Percentiles rank a stretch among this genome's conserved stretches.
Conservation (phyloP, 208 protist species). For the Wallacemonas sp. region DNA sequence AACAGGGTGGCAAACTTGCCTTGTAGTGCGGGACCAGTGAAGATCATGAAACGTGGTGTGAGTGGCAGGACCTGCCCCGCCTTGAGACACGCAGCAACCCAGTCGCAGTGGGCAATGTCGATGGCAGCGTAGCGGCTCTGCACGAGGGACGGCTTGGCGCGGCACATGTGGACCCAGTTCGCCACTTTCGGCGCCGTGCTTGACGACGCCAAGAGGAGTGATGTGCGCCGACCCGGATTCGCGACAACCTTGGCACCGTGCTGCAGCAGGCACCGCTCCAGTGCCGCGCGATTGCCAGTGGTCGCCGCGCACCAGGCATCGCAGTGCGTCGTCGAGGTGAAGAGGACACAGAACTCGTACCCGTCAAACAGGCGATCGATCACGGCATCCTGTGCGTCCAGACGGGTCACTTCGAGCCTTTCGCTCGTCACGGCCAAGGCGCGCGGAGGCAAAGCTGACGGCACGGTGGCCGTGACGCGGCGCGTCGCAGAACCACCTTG, state of each 20-base stretch:
- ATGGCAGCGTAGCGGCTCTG: slow-evolving; percentile 14
- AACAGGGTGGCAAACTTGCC: slow-evolving; percentile 30
- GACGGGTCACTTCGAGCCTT: slow-evolving; percentile 15
- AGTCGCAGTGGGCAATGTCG: slow-evolving; percentile 33
- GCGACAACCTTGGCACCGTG: slow-evolving; percentile 48
- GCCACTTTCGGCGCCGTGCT: slow-evolving; percentile 21
- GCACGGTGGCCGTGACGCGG: background rate
- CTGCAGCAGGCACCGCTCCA: slow-evolving; percentile 39
- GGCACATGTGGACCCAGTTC: slow-evolving; percentile 37
- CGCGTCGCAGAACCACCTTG: background rate
- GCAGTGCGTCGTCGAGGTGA: slow-evolving; percentile 16
- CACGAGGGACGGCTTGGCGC: slow-evolving; percentile 2
- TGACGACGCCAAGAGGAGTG: slow-evolving; percentile 29
- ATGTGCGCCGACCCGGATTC: slow-evolving; percentile 36
- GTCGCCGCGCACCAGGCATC: background rate
- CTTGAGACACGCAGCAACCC: slow-evolving; percentile 32
- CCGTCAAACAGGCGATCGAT: slow-evolving; percentile 26
- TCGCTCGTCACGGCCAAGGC: slow-evolving; percentile 8
- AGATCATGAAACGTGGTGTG: slow-evolving; percentile 42
- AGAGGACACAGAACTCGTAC: slow-evolving; percentile 54
- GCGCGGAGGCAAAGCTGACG: slow-evolving; percentile 6
- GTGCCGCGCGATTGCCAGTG: background rate
- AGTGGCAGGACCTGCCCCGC: slow-evolving; percentile 24
- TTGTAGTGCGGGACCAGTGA: slow-evolving; percentile 24
- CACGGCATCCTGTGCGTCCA: slow-evolving; percentile 14